Conservation (phyloP, 192 early-diverging fungal genomes). For the Coemansia sp. region DNA sequence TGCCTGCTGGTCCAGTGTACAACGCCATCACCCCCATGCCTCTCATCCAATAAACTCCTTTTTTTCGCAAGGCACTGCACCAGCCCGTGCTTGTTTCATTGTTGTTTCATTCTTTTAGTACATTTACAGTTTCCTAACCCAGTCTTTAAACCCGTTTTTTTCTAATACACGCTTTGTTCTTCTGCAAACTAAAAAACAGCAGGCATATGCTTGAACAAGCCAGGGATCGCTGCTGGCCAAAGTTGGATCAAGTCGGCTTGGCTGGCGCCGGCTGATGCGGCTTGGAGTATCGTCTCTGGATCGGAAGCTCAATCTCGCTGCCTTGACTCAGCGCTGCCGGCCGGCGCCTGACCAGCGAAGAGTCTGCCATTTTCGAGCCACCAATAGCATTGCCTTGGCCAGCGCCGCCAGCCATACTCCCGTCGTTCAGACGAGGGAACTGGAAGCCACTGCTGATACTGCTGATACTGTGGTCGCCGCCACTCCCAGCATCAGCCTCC, state of each 20-base stretch:
- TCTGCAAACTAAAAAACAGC: too few species aligned
- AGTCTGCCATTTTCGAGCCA: slow-evolving; percentile 11
- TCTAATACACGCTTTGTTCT: too few species aligned
- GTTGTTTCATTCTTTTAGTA: not conserved
- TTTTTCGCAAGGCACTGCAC: slow-evolving; percentile 6
- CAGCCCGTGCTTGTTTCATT: not conserved
- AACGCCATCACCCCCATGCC: slow-evolving; percentile 29
- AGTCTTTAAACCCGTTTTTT: too few species aligned
- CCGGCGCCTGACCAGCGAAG: slow-evolving; percentile 31
- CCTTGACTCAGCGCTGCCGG: slow-evolving; percentile 26
- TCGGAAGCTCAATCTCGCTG: slow-evolving; percentile 29
- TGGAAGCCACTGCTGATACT: slow-evolving; percentile 19
- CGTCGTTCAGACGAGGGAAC: slow-evolving; percentile 20
- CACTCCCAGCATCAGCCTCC: not conserved
- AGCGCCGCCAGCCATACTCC: slow-evolving; percentile 8
- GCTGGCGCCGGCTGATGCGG: slow-evolving; percentile 4
- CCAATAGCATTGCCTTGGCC: not conserved
- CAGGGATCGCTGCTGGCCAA: too few species aligned
- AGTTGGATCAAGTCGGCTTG: not conserved
- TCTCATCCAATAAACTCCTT: not conserved
- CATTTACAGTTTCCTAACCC: too few species aligned
- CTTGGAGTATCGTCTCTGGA: slow-evolving; percentile 27
- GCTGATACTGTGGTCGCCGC: not conserved
- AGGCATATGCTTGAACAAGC: too few species aligned
- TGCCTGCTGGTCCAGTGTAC: slow-evolving; percentile 32